Conservation (phyloP, 495 filamentous ascomycete species). For the Hyaloscypha variabilis region DNA sequence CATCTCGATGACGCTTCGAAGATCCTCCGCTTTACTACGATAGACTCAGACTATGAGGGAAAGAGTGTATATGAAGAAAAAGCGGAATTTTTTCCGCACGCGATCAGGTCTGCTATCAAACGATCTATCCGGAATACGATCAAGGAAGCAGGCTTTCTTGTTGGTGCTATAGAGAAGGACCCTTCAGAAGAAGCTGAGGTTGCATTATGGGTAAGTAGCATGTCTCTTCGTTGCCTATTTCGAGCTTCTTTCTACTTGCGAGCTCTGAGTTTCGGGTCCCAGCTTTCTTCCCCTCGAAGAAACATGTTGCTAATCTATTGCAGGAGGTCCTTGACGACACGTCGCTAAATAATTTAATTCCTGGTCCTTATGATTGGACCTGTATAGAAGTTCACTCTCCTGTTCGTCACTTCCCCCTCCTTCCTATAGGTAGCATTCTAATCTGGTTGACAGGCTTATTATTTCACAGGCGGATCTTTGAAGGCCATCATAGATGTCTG, state of each 20-base stretch:
- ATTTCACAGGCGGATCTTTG: slow-evolving; percentile 5
- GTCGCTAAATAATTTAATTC: no score
- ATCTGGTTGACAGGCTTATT: no score
- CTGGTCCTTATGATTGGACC: slow-evolving; percentile 1
- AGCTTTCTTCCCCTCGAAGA: no score
- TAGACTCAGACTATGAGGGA: neutral
- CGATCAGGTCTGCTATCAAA: neutral
- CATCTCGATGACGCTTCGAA: neutral
- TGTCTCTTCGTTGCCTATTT: no score
- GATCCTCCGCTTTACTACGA: neutral
- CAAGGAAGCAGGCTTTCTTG: neutral
- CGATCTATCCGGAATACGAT: neutral
- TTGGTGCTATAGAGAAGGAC: no score
- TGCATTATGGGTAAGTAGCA: neutral
- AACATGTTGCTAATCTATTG: no score
- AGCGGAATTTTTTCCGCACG: neutral
- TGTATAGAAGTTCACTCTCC: slow-evolving; percentile 15
- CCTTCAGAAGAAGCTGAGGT: no score
- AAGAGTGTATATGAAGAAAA: neutral
- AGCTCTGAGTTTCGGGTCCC: no score
- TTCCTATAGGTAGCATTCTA: no score
- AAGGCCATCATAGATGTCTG: neutral
- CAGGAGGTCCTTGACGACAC: no score
- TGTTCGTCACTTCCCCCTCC: no score
- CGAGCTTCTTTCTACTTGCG: no score